Percentiles rank a stretch among this genome's conserved stretches.
Evolutionary conservation across 1,139 yeast genomes (phyloP).

Genomic region (Hansenula anomala): DNA sequence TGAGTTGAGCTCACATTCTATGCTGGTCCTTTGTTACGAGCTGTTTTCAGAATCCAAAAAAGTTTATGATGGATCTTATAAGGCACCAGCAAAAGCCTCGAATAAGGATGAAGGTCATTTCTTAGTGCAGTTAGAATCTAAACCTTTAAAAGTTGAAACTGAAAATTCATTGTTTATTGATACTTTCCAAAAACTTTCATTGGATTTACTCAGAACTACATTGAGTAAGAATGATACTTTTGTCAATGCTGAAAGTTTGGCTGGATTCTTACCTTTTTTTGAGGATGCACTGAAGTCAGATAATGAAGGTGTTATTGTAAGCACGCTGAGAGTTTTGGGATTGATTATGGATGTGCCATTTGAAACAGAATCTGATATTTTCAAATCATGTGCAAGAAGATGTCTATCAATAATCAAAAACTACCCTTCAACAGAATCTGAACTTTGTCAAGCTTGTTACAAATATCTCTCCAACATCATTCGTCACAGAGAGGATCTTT

Average conservation of each 20-base stretch:
- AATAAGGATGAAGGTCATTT: slow-evolving; percentile 41
- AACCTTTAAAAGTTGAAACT: slow-evolving; percentile 46
- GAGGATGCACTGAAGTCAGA: slow-evolving; percentile 55
- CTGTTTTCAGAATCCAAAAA: slow-evolving; percentile 53
- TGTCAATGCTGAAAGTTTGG: slow-evolving; percentile 53
- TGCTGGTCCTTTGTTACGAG: slow-evolving; percentile 71
- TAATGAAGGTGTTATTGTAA: slow-evolving; percentile 70
- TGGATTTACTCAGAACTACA: slow-evolving; percentile 74
- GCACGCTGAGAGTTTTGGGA: slow-evolving; percentile 62
- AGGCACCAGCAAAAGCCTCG: slow-evolving; percentile 16
- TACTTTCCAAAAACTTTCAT: slow-evolving; percentile 69
- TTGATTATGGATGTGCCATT: slow-evolving; percentile 61
- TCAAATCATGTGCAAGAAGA: slow-evolving; percentile 56
- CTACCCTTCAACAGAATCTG: slow-evolving; percentile 73
- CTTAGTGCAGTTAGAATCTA: slow-evolving; percentile 60
- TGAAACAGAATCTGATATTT: slow-evolving; percentile 45
- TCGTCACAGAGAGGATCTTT: slow-evolving; percentile 61
- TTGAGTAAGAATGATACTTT: slow-evolving; percentile 57
- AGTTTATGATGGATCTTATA: slow-evolving; percentile 22
- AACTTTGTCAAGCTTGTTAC: slow-evolving; percentile 77
- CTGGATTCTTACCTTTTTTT: slow-evolving; percentile 73
- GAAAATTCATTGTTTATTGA: slow-evolving; percentile 47
- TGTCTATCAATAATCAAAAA: slow-evolving; percentile 67
- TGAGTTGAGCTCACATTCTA: slow-evolving; percentile 50
- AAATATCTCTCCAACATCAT: slow-evolving; percentile 70